Base-by-base conservation (phyloP, 768 basidiomycete genomes). In the Mycena floridula region DNA sequence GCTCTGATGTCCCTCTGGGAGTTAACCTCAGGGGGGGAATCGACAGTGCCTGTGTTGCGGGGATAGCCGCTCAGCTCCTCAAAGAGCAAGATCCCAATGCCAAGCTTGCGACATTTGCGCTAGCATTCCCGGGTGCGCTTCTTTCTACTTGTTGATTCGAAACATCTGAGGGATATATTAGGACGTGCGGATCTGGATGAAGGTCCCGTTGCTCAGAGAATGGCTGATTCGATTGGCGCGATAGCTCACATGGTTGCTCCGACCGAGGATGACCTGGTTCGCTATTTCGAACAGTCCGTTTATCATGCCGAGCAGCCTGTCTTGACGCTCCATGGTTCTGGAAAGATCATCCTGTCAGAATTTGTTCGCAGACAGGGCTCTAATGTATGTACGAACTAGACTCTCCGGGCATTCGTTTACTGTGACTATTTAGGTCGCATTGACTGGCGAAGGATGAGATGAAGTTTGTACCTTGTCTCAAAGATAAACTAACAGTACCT, bases 11-110 rank as follows among this genome's bases (percentile, higher is more conserved):
- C 1, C 50, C 50, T 4, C 28, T 51, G 13, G 42, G 21, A 12
- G n/a, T 51, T 3, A 38, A 47, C 43, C 46, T 50, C 27, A 54
- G 52, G 13, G 52, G 52, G 7, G 52, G 50, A 1, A 51, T 51
- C 25, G 52, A 51, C 45, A 51, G 51, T 38, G 50, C 51, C 6
- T 28, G 42, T 0, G 44, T 54, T 5, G 52, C 52, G 4, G 50
- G 52, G 2, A 54, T 54, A 22, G 47, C 50, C 13, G 40, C 50
- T 5, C 26, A 45, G 3, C 25, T 51, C 3, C 40, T 54, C 3
- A 32, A 44, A 1, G 47, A 54, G 43, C 38, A 52, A 15, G 39
- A 52, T 25, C 41, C 51, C 3, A 36, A 43, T 30, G 45, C 48
- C 0, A 43, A 40, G 25, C 3, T 54, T 16, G 47, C 45, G 1